phyloP scores from a whole-genome alignment of 148 eudicot species.

The Beta vulgaris region DNA sequence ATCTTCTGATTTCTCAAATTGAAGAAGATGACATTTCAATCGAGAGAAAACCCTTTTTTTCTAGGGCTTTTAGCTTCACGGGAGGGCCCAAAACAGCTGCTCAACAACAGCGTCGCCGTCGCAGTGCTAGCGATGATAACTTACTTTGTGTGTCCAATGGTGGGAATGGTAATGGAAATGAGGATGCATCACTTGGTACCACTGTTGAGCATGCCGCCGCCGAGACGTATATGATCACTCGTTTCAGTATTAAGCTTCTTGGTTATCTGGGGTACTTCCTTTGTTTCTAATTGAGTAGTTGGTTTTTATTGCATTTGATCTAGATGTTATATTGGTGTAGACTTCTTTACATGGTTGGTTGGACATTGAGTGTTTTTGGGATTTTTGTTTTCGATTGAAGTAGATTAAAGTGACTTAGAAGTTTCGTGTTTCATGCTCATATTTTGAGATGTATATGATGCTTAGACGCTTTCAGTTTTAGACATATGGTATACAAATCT shows the following conservation, averaged over 20 bases:
- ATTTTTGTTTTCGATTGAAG: too few relatives aligned
- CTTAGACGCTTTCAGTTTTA: not conserved
- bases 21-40: constrained; percentile 30
- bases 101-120: constrained; percentile 39
- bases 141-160: constrained; percentile 25
- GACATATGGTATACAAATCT: not conserved
- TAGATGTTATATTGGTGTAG: constrained; percentile 28
- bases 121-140: constrained; percentile 39
- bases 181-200: constrained; percentile 42
- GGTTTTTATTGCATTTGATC: constrained; percentile 7
- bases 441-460: not conserved
- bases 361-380: not conserved
- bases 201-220: constrained; percentile 72
- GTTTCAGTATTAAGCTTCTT: constrained; percentile 64
- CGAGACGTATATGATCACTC: constrained; percentile 68
- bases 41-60: constrained; percentile 39
- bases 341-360: too few relatives aligned
- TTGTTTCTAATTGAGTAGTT: not conserved
- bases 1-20: constrained; percentile 21
- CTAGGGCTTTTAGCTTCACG: constrained; percentile 43
- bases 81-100: constrained; percentile 5
- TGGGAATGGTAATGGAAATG: not conserved
- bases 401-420: too few relatives aligned
- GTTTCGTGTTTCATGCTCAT: not conserved
- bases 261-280: constrained; percentile 68